Base-by-base conservation (phyloP, 2,329 filamentous ascomycete species). In the Neofusicoccum ribis region DNA sequence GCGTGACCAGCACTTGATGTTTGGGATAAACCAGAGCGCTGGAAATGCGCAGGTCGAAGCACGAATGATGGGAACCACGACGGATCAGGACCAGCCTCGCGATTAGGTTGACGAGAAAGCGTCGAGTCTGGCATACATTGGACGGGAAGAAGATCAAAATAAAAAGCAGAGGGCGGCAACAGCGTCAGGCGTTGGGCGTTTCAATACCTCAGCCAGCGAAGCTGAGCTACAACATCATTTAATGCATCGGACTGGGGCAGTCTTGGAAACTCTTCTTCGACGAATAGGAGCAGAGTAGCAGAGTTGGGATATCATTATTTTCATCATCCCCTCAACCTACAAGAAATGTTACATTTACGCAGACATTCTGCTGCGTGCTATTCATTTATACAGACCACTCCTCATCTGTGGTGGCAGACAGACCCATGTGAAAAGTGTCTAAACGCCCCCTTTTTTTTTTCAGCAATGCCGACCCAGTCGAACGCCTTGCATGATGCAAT, bases 171-270 rank as follows among this genome's bases (percentile, higher is more conserved):
- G 11, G 56, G 56, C 31, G 56, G 39, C 23, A 20, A 47, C 17
- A 47, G 31, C 43, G 56, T 47, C 41, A 34, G 56, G 56, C 56
- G 56, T 60, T 15, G n/a, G 56, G 56, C 41, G 56, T 60, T 60
- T 60, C 27, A 23, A 60, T 47, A 47, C 37, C 56, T 60, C 27
- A 23, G 43, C 56, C 31, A 43, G 56, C 43, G 43, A 47, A 60
- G 43, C 56, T 37, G 43, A 39, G 56, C n/a, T 27, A 47, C 15
- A 34, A 15, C 5, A n/a, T 34, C 7, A 15, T 17, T 60, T n/a
- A 34, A 36, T 46, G 41, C 27, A 15, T 47, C 47, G 56, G 15
- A 17, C 23, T 43, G n/a, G 27, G 27, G n/a, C 41, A 15, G 4
- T 41, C 23, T 2, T 36, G 1, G 43, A 9, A 7, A 23, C 23